phyloP scores from a whole-genome alignment of 129 eudicot genomes.

The Sambucus nigra region DNA sequence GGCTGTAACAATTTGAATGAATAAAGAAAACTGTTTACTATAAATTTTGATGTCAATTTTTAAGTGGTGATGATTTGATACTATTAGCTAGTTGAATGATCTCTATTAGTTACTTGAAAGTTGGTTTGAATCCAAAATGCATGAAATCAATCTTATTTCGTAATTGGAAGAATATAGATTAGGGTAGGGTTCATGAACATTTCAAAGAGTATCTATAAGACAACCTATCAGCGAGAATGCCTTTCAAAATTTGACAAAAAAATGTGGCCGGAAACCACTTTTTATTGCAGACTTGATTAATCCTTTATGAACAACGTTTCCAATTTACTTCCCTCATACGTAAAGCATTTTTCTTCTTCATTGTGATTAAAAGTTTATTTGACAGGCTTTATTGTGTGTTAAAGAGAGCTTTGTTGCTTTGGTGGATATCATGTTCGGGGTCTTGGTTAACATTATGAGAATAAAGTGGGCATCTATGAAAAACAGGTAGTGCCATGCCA shows the following conservation, averaged over 20 bases:
- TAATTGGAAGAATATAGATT: background rate
- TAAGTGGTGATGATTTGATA: background rate
- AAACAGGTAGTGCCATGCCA: conserved; percentile 38
- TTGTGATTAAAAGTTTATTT: conserved; percentile 2
- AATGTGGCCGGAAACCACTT: background rate
- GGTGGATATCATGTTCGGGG: conserved; percentile 49
- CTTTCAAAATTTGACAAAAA: background rate
- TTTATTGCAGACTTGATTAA: background rate
- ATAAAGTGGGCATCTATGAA: conserved; percentile 24
- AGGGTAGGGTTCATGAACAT: background rate
- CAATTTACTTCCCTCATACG: background rate
- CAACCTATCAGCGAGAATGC: background rate
- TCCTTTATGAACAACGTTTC: background rate
- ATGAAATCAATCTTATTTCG: background rate
- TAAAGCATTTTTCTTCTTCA: background rate
- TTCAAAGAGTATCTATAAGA: background rate
- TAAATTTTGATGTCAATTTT: background rate
- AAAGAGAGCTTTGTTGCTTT: conserved; percentile 34
- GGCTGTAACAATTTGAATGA: background rate
- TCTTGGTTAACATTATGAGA: conserved; percentile 35
- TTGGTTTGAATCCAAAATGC: background rate
- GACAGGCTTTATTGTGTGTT: conserved; percentile 52
- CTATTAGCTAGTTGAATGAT: too few species aligned
- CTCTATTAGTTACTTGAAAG: background rate
- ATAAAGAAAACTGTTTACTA: background rate